phyloP scores from a whole-genome alignment of 352 stramenopile species.

The Pythium rishiriense region DNA sequence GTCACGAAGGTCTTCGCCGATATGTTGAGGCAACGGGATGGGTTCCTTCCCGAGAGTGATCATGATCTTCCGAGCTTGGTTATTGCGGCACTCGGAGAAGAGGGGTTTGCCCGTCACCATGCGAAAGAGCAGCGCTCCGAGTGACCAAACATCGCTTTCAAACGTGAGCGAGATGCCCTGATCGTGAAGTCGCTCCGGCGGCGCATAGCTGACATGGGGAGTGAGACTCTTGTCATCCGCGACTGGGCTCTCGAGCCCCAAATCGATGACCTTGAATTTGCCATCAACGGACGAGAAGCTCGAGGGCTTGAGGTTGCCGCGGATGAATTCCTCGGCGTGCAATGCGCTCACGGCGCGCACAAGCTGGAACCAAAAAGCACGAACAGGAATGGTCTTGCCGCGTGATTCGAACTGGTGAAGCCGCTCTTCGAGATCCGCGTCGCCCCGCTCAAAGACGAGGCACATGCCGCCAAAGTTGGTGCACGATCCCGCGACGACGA shows the following conservation, averaged over 20 bases:
- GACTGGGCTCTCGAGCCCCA: neutral
- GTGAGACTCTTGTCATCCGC: neutral
- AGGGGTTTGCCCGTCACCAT: neutral
- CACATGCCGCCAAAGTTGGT: neutral
- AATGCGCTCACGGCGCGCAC: neutral
- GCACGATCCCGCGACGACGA: neutral
- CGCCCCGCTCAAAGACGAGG: neutral
- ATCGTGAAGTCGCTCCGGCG: neutral
- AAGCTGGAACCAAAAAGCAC: neutral
- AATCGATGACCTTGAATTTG: neutral
- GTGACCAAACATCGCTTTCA: neutral
- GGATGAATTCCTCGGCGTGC: neutral
- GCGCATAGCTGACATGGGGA: neutral
- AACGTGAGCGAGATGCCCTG: neutral
- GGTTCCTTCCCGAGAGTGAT: no score
- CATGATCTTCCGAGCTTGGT: no score
- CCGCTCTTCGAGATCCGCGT: neutral
- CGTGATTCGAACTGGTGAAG: neutral
- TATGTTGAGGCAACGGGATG: no score
- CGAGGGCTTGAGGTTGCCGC: neutral
- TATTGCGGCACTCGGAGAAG: no score
- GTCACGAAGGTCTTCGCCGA: no score
- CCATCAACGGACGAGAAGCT: neutral
- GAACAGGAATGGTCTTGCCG: neutral
- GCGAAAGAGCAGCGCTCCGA: neutral